phyloP scores from a whole-genome alignment of 116 monocot species.

The Trichopus zeylanicus region DNA sequence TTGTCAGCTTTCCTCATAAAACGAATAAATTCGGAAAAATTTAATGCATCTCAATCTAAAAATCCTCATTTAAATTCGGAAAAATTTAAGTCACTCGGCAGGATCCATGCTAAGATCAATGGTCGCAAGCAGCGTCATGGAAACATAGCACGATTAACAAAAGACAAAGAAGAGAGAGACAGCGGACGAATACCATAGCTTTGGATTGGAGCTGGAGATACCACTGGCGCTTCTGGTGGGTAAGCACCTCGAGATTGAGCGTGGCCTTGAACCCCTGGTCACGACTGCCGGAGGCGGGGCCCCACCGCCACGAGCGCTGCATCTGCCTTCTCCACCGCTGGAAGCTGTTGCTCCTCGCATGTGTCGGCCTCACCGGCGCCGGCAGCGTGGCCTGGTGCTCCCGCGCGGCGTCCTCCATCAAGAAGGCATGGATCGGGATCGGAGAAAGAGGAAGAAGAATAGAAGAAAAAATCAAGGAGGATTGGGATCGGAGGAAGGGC shows the following conservation, averaged over 20 bases:
- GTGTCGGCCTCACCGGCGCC: slow-evolving; percentile 7
- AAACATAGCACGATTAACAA: neutral
- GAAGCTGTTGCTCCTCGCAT: slow-evolving; percentile 32
- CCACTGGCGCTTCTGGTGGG: slow-evolving; percentile 95
- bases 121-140: neutral
- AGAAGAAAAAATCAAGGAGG: too few species aligned
- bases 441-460: too few species aligned
- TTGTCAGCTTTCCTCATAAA: too few species aligned
- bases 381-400: neutral
- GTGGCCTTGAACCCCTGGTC: slow-evolving; percentile 38
- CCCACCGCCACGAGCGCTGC: slow-evolving; percentile 58
- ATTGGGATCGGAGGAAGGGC: neutral
- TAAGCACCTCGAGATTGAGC: slow-evolving; percentile 67
- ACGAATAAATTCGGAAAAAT: too few species aligned
- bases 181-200: slow-evolving; percentile 30
- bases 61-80: too few species aligned
- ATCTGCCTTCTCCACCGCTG: slow-evolving; percentile 48
- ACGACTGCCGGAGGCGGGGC: slow-evolving; percentile 8
- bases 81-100: too few species aligned
- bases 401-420: neutral
- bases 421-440: neutral
- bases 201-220: slow-evolving; percentile 68
- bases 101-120: too few species aligned
- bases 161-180: neutral
- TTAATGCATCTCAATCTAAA: too few species aligned